Evolutionary conservation across 495 filamentous ascomycete species (phyloP).

Genomic region (Aspergillus ostianus): DNA sequence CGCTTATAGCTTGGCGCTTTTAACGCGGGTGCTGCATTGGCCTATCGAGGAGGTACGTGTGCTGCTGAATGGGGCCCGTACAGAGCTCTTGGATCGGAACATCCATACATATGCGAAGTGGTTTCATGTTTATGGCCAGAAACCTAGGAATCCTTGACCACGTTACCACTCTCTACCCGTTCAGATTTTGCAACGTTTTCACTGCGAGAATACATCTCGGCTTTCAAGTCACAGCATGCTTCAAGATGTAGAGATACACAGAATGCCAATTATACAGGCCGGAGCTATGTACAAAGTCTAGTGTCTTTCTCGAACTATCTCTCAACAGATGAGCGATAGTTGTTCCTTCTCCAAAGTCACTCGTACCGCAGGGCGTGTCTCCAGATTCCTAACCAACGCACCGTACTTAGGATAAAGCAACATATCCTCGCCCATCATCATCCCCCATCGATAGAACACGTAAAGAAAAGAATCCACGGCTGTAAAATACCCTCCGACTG

Average conservation of each 20-base stretch:
- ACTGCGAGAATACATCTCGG: too few relatives aligned
- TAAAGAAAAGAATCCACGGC: constrained; percentile 37
- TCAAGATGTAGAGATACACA: too few relatives aligned
- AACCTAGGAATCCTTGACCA: constrained; percentile 4
- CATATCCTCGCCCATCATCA: constrained; percentile 10
- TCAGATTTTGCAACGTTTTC: not conserved
- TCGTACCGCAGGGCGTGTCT: not conserved
- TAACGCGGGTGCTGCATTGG: constrained; percentile 56
- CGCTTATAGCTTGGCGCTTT: constrained; percentile 43
- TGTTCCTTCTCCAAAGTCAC: not conserved
- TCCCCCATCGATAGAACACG: constrained; percentile 33
- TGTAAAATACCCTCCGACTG: constrained; percentile 32
- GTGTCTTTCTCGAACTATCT: too few relatives aligned
- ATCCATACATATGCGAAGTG: constrained; percentile 47
- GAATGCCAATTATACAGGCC: too few relatives aligned
- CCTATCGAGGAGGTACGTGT: constrained; percentile 53
- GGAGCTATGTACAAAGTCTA: too few relatives aligned
- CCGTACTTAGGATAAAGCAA: constrained; percentile 27
- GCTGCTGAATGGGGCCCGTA: constrained; percentile 52
- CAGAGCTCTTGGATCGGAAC: constrained; percentile 48
- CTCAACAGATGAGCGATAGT: not conserved
- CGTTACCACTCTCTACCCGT: too few relatives aligned
- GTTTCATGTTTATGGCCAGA: constrained; percentile 36
- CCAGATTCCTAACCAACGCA: constrained; percentile 4
- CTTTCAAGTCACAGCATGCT: too few relatives aligned